These are phyloP conservation scores for Tylopilus felleus DNA, from an alignment of 768 basidiomycete species.

Conservation along the genomic window DNA sequence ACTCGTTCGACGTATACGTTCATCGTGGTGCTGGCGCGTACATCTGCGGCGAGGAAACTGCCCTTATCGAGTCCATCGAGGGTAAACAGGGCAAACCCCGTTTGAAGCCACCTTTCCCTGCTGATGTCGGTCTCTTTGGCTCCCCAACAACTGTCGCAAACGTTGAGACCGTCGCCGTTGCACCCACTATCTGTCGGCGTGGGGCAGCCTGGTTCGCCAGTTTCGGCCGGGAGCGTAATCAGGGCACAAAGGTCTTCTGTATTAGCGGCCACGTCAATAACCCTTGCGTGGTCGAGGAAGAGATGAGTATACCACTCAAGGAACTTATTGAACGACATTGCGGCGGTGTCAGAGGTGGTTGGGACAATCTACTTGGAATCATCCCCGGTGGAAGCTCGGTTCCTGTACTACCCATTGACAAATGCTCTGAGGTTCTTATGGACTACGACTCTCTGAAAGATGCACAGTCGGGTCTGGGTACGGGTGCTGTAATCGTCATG, in stretches of 20 bases:
- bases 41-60: conserved; percentile 98
- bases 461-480: conserved; percentile 93
- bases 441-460: conserved; percentile 98
- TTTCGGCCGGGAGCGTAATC: conserved; percentile 89
- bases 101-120: conserved; percentile 97
- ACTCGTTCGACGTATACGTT: conserved; percentile 96
- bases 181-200: conserved; percentile 92
- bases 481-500: conserved; percentile 99
- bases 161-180: conserved; percentile 97
- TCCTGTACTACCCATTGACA: conserved; percentile 81
- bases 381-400: conserved; percentile 95
- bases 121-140: conserved; percentile 96
- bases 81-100: conserved; percentile 98
- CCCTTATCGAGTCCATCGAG: conserved; percentile 93
- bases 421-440: conserved; percentile 91
- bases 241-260: conserved; percentile 96
- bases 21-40: conserved; percentile 98
- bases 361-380: conserved; percentile 97
- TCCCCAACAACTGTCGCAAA: conserved; percentile 98
- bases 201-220: conserved; percentile 88
- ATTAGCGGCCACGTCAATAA: conserved; percentile 98
- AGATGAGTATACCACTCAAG: conserved; percentile 96
- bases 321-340: conserved; percentile 97
- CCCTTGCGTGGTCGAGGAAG: conserved; percentile 96
- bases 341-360: conserved; percentile 90